Percentiles rank a stretch among this genome's conserved stretches.
Conservation (phyloP, 2,329 filamentous ascomycete genomes). For the Exophiala bonariae region DNA sequence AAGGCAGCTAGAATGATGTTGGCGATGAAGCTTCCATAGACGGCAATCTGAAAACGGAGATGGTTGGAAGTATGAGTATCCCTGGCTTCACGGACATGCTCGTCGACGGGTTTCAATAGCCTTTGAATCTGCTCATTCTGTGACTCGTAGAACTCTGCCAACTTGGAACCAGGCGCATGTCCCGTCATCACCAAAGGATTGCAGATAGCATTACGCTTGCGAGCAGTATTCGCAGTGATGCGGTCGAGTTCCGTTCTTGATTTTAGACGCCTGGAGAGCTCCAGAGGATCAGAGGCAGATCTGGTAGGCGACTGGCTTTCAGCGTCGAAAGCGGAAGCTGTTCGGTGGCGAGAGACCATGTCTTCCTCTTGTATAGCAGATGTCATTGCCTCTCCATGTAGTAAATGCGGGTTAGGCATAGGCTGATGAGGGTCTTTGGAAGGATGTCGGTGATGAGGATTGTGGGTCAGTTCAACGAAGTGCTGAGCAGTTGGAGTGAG, state of each 20-base stretch:
- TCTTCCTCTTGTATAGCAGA: constrained; percentile 23
- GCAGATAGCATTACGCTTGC: constrained; percentile 63
- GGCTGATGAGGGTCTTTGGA: constrained; percentile 7
- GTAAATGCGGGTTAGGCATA: constrained; percentile 17
- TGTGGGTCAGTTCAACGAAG: constrained; percentile 23
- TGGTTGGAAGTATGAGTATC: constrained; percentile 81
- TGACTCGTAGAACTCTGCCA: constrained; percentile 80
- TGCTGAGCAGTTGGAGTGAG: constrained; percentile 5
- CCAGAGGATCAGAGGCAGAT: constrained; percentile 75
- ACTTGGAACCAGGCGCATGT: constrained; percentile 47
- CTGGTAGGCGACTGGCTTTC: constrained; percentile 57
- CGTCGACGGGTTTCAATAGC: constrained; percentile 87
- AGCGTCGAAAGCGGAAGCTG: constrained; percentile 38
- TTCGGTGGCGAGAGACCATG: constrained; percentile 23
- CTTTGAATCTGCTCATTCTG: constrained; percentile 95
- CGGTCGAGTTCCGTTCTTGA: constrained; percentile 71
- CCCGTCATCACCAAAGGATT: constrained; percentile 38
- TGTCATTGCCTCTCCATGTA: constrained; percentile 25
- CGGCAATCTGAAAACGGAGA: constrained; percentile 61
- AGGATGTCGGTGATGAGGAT: constrained; percentile 16
- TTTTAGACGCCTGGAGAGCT: constrained; percentile 76
- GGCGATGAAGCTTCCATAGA: constrained; percentile 69
- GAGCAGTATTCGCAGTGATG: constrained; percentile 78
- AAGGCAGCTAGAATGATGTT: constrained; percentile 77
- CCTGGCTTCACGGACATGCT: constrained; percentile 78